phyloP scores from a whole-genome alignment of 148 eudicot species.

The Limonium bicolor region DNA sequence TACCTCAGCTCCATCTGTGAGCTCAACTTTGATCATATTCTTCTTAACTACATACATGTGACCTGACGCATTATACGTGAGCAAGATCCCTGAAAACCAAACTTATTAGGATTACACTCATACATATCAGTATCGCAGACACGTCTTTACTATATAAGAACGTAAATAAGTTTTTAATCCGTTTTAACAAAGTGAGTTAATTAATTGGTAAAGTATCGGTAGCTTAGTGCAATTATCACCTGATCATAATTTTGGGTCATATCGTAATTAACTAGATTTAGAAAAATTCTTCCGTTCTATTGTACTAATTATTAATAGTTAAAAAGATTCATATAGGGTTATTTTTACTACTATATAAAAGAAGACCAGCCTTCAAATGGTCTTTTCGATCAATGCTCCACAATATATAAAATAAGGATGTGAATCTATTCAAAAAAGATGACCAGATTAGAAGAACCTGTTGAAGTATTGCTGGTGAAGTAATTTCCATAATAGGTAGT shows the following conservation, averaged over 20 bases:
- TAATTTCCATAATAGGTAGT: slow-evolving; percentile 13
- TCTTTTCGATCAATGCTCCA: not conserved
- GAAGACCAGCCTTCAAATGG: not conserved
- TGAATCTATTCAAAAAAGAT: not conserved
- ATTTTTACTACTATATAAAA: not conserved
- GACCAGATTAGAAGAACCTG: slow-evolving; percentile 8
- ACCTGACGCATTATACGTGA: not conserved
- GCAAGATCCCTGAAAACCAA: not conserved
- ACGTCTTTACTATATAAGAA: too few relatives aligned
- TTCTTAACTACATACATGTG: slow-evolving; percentile 2
- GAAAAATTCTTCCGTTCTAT: not conserved
- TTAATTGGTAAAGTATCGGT: not conserved
- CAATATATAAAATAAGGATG: not conserved
- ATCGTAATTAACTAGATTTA: too few relatives aligned
- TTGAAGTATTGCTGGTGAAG: slow-evolving; percentile 7
- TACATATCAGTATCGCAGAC: too few relatives aligned
- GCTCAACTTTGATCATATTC: not conserved
- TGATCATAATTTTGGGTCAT: too few relatives aligned
- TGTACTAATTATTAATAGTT: not conserved
- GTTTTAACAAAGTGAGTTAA: too few relatives aligned
- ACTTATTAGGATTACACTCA: too few relatives aligned
- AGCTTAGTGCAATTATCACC: not conserved
- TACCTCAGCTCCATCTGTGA: not conserved
- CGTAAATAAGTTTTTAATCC: too few relatives aligned
- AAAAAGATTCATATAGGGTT: not conserved